Evolutionary conservation across 2,329 filamentous ascomycete species (phyloP).

Genomic region (Tolypocladium amazonense): DNA sequence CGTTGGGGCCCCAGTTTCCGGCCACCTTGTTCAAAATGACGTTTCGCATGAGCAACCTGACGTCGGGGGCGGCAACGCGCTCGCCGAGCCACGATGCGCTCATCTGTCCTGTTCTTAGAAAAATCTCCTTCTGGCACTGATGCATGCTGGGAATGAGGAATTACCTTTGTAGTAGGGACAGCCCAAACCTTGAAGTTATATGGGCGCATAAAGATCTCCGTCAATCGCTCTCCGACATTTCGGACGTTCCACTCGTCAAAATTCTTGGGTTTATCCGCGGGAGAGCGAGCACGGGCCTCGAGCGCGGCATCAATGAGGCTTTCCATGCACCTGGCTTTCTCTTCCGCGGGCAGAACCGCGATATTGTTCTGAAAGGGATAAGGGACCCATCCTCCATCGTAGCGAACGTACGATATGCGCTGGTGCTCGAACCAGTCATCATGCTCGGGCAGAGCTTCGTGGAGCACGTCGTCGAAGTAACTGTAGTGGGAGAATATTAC

Average conservation of each 20-base stretch:
- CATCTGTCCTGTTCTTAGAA: conserved; percentile 52
- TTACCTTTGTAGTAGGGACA: conserved; percentile 87
- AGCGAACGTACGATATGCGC: conserved; percentile 97
- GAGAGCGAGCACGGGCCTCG: conserved; percentile 73
- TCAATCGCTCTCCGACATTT: conserved; percentile 80
- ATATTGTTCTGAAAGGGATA: conserved; percentile 99
- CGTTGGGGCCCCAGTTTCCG: conserved; percentile 96
- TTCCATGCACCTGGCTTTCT: conserved; percentile 89
- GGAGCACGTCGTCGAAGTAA: conserved; percentile 98
- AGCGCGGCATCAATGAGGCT: conserved; percentile 92
- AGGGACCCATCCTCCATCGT: conserved; percentile 91
- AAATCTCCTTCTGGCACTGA: neutral
- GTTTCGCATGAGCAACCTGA: conserved; percentile 89
- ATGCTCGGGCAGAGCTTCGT: conserved; percentile 88
- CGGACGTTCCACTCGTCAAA: conserved; percentile 98
- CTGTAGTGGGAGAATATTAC: conserved; percentile 99
- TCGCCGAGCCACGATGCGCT: conserved; percentile 98
- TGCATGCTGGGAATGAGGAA: neutral
- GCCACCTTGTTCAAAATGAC: conserved; percentile 93
- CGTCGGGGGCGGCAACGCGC: conserved; percentile 91
- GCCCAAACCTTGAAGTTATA: conserved; percentile 99
- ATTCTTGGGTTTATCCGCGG: conserved; percentile 68
- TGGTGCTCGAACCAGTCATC: conserved; percentile 97
- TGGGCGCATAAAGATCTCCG: conserved; percentile 94
- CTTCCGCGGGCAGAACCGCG: conserved; percentile 93